Evolutionary conservation across 208 protist species (phyloP), one percentile per base, ranked within the genome.

Genomic region (Trypanosoma caninum): DNA sequence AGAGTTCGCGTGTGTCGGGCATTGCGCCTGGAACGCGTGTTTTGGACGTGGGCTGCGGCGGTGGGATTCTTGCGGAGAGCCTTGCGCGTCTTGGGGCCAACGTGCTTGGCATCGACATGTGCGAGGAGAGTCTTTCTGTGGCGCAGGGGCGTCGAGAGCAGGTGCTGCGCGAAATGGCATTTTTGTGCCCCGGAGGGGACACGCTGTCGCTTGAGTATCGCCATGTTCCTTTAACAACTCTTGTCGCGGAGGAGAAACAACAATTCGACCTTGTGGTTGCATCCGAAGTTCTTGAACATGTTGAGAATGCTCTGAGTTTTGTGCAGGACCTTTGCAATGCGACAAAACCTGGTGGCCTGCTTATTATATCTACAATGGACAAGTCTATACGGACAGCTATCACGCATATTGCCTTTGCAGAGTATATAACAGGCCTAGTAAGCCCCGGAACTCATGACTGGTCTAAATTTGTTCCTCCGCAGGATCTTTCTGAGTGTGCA

Each of bases 211-310:
- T 72, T 50, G 54, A 54, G 11, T 77, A 78, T 61, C 58, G 64
- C 30, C 47, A 74, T 47, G 69, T 65, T 11, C 82, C 76, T 8
- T 74, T 91, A 61, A 76, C 82, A 22, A 76, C 80, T 8, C n/a
- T 93, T 3, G 74, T 82, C 0, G 42, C 69, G 55, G 28, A 77
- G 52, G 68, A 78, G 20, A 69, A 72, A 40, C 35, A 67, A 54
- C 59, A 74, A 25, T 97, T 87, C 59, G 95, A 98, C 60, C 70
- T 96, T 2, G 90, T 98, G 11, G 72, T 90, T 34, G 88, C 91
- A 14, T 82, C 88, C 1, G 95, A 98, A 56, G 92, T 98, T 25
- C 80, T 98, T 48, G 95, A 98, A 68, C 95, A 98, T 62, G 95
- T 98, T 22, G 77, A 78, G 16, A 80, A 97, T 65, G 78, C 90